Evolutionary conservation across 306 rosid species (phyloP), one percentile per base, ranked within the genome.

Genomic region (Oxytropis ochrocephala): DNA sequence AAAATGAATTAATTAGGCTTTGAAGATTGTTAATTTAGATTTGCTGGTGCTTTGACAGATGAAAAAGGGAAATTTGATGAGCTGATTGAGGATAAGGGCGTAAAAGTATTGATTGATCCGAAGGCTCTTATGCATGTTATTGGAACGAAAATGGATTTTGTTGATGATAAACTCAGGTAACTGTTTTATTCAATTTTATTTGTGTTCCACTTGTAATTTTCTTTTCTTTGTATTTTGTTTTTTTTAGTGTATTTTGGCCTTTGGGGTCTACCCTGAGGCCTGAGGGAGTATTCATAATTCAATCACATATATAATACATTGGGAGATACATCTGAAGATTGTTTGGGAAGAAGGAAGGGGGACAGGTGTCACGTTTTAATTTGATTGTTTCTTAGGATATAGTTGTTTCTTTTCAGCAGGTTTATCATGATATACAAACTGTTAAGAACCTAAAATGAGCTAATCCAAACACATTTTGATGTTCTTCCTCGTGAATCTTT

Each of bases 121-220:
- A 94, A 91, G 85, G 98, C 98, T 50, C 92, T 94, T 39, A 94
- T 94, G 97, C 98, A 94, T 74, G 98, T 91, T 5, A 84, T 94
- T 75, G 97, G 98, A 72, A 94, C 98, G 14, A 85, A 88, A 79
- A 94, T 94, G 97, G 98, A 94, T 81, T 94, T 94, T 57, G 89
- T 94, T 7, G 97, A 94, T 67, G 97, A 90, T 77, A 94, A 94
- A 78, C 89, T 90, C 24, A 88, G 98, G 98, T 90, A 79, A 57
- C 8, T 36, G n/a, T 55, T 72, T 72, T 46, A 30, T 21, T 48
- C 9, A 57, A 21, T 19, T 50, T 52, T 38, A 46, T 54, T 48
- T 60, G 9, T 64, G 38, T 8, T 14, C 44, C 39, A 61, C 35
- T 11, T 52, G 30, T n/a, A 2, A 1, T 14, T 50, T 61, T 38